phyloP scores from a whole-genome alignment of 371 early-diverging fungal genomes.

The Gilbertella persicaria region DNA sequence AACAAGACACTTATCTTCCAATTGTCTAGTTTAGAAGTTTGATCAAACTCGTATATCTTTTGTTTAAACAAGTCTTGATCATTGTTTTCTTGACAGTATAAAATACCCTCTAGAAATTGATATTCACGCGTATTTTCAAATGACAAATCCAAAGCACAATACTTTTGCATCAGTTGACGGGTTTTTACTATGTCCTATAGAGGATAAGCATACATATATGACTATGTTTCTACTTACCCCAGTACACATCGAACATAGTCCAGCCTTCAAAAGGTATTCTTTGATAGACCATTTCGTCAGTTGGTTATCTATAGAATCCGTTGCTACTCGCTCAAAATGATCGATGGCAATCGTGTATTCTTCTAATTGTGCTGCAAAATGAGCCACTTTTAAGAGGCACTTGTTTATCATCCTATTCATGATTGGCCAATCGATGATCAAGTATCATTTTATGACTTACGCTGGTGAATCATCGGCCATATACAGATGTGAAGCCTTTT shows the following conservation, averaged over 20 bases:
- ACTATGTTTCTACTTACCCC: slow-evolving; percentile 42
- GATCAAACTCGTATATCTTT: slow-evolving; percentile 81
- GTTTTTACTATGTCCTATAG: slow-evolving; percentile 75
- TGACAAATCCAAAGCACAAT: slow-evolving; percentile 81
- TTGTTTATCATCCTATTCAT: slow-evolving; percentile 69
- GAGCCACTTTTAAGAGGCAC: slow-evolving; percentile 88
- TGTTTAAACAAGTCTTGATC: slow-evolving; percentile 85
- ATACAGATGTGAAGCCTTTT: slow-evolving; percentile 90
- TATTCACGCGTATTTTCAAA: slow-evolving; percentile 88
- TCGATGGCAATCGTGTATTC: slow-evolving; percentile 86
- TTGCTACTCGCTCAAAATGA: slow-evolving; percentile 84
- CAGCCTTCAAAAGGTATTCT: slow-evolving; percentile 94
- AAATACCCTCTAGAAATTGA: slow-evolving; percentile 72
- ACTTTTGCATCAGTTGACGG: slow-evolving; percentile 73
- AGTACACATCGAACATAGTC: slow-evolving; percentile 81
- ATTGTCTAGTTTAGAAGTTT: slow-evolving; percentile 85
- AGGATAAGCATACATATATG: background rate
- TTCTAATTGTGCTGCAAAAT: slow-evolving; percentile 89
- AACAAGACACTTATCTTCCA: slow-evolving; percentile 95
- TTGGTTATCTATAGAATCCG: slow-evolving; percentile 81
- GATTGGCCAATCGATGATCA: background rate
- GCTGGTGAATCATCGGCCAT: slow-evolving; percentile 87
- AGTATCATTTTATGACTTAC: slow-evolving; percentile 47
- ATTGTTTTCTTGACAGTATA: slow-evolving; percentile 73
- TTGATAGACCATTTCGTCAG: slow-evolving; percentile 93